Percentiles rank a stretch among this genome's conserved stretches.
Evolutionary conservation across 2,329 filamentous ascomycete species (phyloP).

Genomic region (Hymenoscyphus occultus): DNA sequence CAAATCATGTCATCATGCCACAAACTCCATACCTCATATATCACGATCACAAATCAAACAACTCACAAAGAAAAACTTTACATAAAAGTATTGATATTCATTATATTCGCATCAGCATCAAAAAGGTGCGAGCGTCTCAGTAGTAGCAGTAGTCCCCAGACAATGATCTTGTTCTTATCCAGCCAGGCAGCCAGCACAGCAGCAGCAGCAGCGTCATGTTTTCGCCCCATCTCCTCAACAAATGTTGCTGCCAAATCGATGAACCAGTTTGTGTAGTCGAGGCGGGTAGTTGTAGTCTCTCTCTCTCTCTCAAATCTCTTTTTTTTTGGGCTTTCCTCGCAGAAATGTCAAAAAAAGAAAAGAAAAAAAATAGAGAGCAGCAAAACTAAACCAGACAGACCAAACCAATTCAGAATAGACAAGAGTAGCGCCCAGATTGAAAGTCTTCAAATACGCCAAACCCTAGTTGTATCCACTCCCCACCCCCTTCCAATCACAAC

Average conservation of each 20-base stretch:
- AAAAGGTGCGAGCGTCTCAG: slow-evolving; percentile 13
- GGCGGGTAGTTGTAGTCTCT: background rate
- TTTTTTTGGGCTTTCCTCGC: slow-evolving; percentile 20
- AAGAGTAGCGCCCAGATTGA: background rate
- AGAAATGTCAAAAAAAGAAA: slow-evolving; percentile 19
- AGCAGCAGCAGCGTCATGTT: background rate
- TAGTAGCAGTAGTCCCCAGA: background rate
- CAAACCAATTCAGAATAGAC: background rate
- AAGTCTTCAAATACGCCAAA: background rate
- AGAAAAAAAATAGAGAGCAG: slow-evolving; percentile 14
- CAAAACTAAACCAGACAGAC: slow-evolving; percentile 15
- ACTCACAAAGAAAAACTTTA: background rate
- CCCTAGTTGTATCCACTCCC: background rate
- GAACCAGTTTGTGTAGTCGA: too few species aligned
- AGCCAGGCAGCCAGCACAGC: background rate
- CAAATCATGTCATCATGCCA: background rate
- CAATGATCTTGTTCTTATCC: slow-evolving; percentile 9
- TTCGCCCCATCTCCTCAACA: background rate
- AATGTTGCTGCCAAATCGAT: background rate
- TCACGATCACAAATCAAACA: background rate
- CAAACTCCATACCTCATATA: background rate
- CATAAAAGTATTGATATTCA: slow-evolving; percentile 20
- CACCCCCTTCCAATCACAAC: background rate
- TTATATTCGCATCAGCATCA: slow-evolving; percentile 27
- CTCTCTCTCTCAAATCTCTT: background rate